phyloP scores from a whole-genome alignment of 495 filamentous ascomycete genomes.

The Tuber microsphaerosporum region DNA sequence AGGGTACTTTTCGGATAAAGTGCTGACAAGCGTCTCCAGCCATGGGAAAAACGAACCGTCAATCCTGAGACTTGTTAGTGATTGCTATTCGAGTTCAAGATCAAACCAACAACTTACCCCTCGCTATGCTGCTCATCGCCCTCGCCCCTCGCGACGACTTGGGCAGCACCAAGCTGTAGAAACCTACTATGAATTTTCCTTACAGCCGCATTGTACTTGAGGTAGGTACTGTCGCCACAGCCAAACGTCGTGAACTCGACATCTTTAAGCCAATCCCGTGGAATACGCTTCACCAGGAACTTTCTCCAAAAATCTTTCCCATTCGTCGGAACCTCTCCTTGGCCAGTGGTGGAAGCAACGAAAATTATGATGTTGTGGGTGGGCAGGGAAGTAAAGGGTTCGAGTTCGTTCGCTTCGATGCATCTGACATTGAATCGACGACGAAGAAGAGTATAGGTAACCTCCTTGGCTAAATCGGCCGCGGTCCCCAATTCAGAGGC shows the following conservation, averaged over 20 bases:
- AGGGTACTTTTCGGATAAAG: conserved; percentile 61
- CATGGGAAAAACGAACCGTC: conserved; percentile 79
- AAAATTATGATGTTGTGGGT: conserved; percentile 55
- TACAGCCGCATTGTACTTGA: conserved; percentile 90
- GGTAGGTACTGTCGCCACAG: conserved; percentile 88
- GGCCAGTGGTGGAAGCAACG: conserved; percentile 85
- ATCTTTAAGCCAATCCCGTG: conserved; percentile 57
- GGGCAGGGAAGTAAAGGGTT: conserved; percentile 24
- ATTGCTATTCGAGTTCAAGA: conserved; percentile 21
- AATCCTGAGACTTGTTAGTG: conserved; percentile 46
- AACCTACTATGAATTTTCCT: conserved; percentile 82
- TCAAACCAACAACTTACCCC: conserved; percentile 55
- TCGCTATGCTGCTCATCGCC: conserved; percentile 88
- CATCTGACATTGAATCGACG: conserved; percentile 70
- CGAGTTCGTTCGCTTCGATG: conserved; percentile 65
- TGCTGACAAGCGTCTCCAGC: conserved; percentile 57
- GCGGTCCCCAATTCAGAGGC: conserved; percentile 92
- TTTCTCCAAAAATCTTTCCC: conserved; percentile 74
- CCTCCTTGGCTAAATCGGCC: conserved; percentile 77
- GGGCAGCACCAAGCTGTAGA: conserved; percentile 72
- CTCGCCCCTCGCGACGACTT: conserved; percentile 71
- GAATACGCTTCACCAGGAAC: conserved; percentile 69
- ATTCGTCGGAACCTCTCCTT: conserved; percentile 85
- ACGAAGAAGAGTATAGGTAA: conserved; percentile 63
- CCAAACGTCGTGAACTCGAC: conserved; percentile 79